Evolutionary conservation across 176 grass and related monocot species (phyloP).

Genomic region (Triticum aestivum): DNA sequence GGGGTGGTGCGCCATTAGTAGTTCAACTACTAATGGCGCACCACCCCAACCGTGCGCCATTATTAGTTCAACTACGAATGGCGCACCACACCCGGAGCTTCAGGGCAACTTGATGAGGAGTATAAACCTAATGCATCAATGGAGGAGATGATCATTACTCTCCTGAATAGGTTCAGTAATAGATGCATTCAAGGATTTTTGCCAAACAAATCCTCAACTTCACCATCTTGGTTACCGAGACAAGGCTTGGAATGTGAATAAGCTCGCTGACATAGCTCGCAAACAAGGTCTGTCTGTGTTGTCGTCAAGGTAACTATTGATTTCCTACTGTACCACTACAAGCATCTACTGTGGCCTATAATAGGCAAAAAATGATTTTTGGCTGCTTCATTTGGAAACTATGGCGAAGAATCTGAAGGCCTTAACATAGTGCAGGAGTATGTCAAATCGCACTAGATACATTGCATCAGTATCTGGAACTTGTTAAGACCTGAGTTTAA

Average conservation of each 20-base stretch:
- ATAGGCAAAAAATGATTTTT: too few species aligned
- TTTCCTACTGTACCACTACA: too few species aligned
- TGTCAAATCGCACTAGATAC: background rate
- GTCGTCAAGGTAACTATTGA: too few species aligned
- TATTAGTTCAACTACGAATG: too few species aligned
- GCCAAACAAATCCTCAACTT: conserved; percentile 81
- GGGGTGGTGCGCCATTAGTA: too few species aligned
- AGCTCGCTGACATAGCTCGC: conserved; percentile 82
- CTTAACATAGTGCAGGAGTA: background rate
- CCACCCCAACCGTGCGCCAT: too few species aligned
- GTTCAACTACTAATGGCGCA: background rate
- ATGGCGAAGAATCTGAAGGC: background rate
- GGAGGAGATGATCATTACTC: conserved; percentile 99
- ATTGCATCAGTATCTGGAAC: too few species aligned
- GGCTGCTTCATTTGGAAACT: background rate
- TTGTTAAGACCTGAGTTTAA: too few species aligned
- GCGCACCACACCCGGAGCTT: conserved; percentile 53
- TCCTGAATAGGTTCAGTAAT: conserved; percentile 72
- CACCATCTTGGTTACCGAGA: conserved; percentile 96
- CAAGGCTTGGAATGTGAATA: conserved; percentile 97
- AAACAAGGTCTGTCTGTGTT: conserved; percentile 73
- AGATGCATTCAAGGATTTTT: conserved; percentile 86
- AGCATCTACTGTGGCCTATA: too few species aligned
- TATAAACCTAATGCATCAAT: conserved; percentile 98
- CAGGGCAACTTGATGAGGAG: conserved; percentile 84